phyloP scores from a whole-genome alignment of 306 rosid species.

The Begonia peltatifolia region DNA sequence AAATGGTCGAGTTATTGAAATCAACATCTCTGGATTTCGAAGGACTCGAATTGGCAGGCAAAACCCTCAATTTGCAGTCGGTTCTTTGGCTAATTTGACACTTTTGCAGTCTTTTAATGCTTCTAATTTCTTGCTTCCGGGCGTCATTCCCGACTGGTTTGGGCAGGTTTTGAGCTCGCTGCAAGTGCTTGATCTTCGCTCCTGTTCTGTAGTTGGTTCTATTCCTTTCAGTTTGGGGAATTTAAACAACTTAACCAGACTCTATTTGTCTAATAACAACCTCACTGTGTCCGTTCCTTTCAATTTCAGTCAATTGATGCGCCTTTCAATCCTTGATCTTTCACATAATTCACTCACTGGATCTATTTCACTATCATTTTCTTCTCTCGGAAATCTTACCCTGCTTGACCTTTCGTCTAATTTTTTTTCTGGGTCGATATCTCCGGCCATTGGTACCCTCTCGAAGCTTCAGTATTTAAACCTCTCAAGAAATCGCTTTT shows the following conservation, averaged over 20 bases:
- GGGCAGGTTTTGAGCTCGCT: conserved; percentile 34
- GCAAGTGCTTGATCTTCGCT: conserved; percentile 67
- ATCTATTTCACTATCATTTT: conserved; percentile 31
- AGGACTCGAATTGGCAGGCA: conserved; percentile 56
- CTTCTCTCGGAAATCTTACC: conserved; percentile 44
- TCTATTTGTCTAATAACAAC: conserved; percentile 54
- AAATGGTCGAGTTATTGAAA: conserved; percentile 65
- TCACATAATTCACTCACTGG: conserved; percentile 45
- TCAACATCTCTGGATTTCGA: conserved; percentile 69
- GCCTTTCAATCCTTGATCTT: conserved; percentile 64
- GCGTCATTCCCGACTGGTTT: conserved; percentile 63
- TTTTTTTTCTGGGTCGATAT: conserved; percentile 41
- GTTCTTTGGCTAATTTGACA: conserved; percentile 64
- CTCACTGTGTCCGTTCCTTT: conserved; percentile 53
- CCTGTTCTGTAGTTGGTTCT: conserved; percentile 44
- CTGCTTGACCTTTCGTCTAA: conserved; percentile 57
- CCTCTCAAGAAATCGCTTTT: conserved; percentile 46
- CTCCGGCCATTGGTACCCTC: conserved; percentile 38
- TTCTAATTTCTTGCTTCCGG: conserved; percentile 61
- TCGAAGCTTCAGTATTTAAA: conserved; percentile 53
- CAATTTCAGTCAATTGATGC: conserved; percentile 34
- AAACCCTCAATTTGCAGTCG: conserved; percentile 62
- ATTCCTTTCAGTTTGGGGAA: conserved; percentile 61
- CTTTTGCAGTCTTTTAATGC: conserved; percentile 60
- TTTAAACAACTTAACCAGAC: conserved; percentile 41